Evolutionary conservation across 192 early-diverging fungal species (phyloP), one percentile per base, ranked within the genome.

Genomic region (Geosiphon pyriformis): DNA sequence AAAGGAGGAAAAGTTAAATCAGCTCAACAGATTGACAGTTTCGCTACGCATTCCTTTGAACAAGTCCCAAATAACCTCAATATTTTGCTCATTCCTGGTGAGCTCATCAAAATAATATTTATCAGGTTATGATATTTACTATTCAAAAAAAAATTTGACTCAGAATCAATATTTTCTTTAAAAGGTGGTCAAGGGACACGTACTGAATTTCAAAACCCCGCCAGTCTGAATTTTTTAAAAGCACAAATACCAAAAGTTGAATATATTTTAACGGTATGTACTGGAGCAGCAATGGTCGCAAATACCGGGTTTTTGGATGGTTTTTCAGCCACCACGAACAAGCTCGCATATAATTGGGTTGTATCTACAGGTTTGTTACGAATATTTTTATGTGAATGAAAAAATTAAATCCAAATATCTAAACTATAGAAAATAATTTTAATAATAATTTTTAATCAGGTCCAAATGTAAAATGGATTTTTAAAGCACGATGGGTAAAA

Each of bases 291-390:
- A 7, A 23, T 83, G 17, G 48, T 76, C 6, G 80, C 82, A 37
- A 76, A 69, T 26, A 76, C 80, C 8, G 80, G 80, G 3, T 37
- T 78, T 4, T 60, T 82, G 10, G 80, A 83, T 57, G 82, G 79
- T 22, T 66, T 70, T 17, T 70, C 34, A 11, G 71, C 74, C 1
- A 83, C 82, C 0, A 32, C 72, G 4, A 78, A 74, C 37, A 77
- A 76, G 27, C 20, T 22, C 47, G 29, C 42, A 6, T 76, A 32
- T n/a, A 11, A 55, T 17, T 56, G 20, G 34, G 47, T 78, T 10
- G 71, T 26, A 3, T n/a, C 15, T 59, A 15, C 31, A 34, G 33
- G 57, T 59, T 33, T 33, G 17, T n/a, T 25, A 6, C 1, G 18
- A 2, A 7, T 59, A 0, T 22, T 59, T 23, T 35, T 22, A 4